A percentile compares a stretch with the other conserved stretches of the same genome.
phyloP scores from a whole-genome alignment of 805 yeast species.

The Candida maris region DNA sequence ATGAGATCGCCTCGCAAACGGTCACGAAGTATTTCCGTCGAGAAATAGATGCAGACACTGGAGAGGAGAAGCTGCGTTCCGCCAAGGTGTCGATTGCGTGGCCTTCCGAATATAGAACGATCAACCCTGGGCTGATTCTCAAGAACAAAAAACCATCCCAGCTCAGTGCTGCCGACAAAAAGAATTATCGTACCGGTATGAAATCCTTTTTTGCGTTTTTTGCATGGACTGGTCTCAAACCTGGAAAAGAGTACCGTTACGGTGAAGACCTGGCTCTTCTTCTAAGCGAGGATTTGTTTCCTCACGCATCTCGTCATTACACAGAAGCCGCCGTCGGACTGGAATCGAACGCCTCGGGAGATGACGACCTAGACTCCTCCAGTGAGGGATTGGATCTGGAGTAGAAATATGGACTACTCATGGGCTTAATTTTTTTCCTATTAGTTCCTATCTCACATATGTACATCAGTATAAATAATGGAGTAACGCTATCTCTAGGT shows the following conservation, averaged over 20 bases:
- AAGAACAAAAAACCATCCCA: slow-evolving; percentile 29
- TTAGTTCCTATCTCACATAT: neutral
- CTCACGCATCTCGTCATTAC: slow-evolving; percentile 80
- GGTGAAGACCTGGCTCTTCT: slow-evolving; percentile 77
- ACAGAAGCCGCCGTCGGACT: slow-evolving; percentile 66
- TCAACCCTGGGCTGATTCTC: slow-evolving; percentile 52
- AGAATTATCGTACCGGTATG: slow-evolving; percentile 65
- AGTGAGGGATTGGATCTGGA: slow-evolving; percentile 48
- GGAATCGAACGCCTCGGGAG: slow-evolving; percentile 52
- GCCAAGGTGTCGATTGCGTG: slow-evolving; percentile 55
- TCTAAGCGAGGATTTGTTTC: slow-evolving; percentile 75
- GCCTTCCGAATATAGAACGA: slow-evolving; percentile 60
- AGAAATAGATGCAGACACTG: slow-evolving; percentile 42
- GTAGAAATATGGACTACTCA: slow-evolving; percentile 11
- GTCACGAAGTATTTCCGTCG: slow-evolving; percentile 58
- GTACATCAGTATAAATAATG: neutral
- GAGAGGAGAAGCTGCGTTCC: slow-evolving; percentile 54
- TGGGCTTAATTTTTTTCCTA: neutral
- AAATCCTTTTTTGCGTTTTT: slow-evolving; percentile 87
- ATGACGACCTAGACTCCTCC: slow-evolving; percentile 32
- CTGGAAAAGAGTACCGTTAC: slow-evolving; percentile 71
- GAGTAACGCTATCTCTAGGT: neutral
- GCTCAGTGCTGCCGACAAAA: slow-evolving; percentile 51
- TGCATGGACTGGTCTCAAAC: slow-evolving; percentile 74
- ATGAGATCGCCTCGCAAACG: slow-evolving; percentile 51